Evolutionary conservation across 2,329 filamentous ascomycete genomes (phyloP), one percentile per base, ranked within the genome.

Genomic region (Fusarium sp.): DNA sequence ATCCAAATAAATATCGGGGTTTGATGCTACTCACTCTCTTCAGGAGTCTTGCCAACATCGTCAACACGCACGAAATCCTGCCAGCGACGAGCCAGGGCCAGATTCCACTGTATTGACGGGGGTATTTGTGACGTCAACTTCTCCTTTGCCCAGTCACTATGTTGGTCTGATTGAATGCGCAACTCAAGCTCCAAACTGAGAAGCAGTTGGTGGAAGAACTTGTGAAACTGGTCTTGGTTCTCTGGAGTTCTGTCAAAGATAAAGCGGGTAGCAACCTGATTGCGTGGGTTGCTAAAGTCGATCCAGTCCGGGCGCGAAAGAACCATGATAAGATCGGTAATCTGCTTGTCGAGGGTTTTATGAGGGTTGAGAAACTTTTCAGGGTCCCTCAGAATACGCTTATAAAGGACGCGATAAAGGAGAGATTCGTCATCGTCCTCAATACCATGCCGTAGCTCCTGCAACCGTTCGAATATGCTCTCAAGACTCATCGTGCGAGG

Each of bases 171-270:
- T 72, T 91, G 87, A 71, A 93, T 92, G 38, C 92, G 87, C 59
- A 92, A 78, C 73, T 92, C 89, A 8, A 94, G 83, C 77, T 94
- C 92, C 48, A 92, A 83, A 67, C 90, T 91, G 41, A 94, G 84
- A 5, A 94, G 83, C n/a, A 94, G 80, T 78, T 94, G 92, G 76
- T 93, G 91, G 77, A 92, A 93, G 80, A 94, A 93, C 26, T 84
- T 85, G 62, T 86, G 85, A 71, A 91, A 91, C 62, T 85, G 84
- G 20, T 82, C 79, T 44, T 85, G 81, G 69, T 90, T 89, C 20
- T 83, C 81, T 35, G 84, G 82, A 57, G 84, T 82, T 15, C 84
- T 84, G 70, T 91, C 87, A 66, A 90, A 89, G 63, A 93, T 91
- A 78, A 91, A 93, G 55, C 89, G 88, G 5, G 92, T 92, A 24